phyloP scores from a whole-genome alignment of 192 early-diverging fungal species.

The Kickxella alabastrina region DNA sequence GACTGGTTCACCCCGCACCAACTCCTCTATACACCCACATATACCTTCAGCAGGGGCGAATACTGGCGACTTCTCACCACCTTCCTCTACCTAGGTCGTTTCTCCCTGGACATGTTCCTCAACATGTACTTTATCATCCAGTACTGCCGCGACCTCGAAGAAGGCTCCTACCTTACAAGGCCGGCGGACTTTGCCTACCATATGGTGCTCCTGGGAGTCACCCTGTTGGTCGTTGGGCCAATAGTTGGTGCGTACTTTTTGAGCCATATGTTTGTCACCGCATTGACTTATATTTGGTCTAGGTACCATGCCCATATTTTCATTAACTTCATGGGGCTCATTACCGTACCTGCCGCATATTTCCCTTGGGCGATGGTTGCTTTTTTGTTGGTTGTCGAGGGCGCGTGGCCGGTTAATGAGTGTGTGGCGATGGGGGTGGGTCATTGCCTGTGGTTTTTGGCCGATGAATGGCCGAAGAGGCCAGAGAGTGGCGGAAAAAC shows the following conservation, averaged over 20 bases:
- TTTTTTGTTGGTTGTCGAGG: slow-evolving; percentile 73
- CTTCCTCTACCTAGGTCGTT: slow-evolving; percentile 89
- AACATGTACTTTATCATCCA: slow-evolving; percentile 88
- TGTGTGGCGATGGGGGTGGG: slow-evolving; percentile 81
- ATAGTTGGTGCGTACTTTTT: slow-evolving; percentile 67
- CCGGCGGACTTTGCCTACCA: slow-evolving; percentile 94
- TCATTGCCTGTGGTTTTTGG: slow-evolving; percentile 93
- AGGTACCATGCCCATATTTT: slow-evolving; percentile 85
- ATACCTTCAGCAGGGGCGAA: slow-evolving; percentile 68
- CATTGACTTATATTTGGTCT: slow-evolving; percentile 96
- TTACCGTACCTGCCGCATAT: slow-evolving; percentile 87
- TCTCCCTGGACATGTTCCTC: slow-evolving; percentile 89
- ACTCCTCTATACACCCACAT: slow-evolving; percentile 74
- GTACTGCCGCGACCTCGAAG: slow-evolving; percentile 90
- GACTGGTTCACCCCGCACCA: slow-evolving; percentile 76
- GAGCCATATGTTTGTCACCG: slow-evolving; percentile 74
- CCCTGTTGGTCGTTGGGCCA: slow-evolving; percentile 51
- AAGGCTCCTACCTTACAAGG: slow-evolving; percentile 84
- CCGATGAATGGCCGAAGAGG: slow-evolving; percentile 86
- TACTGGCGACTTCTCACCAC: slow-evolving; percentile 91
- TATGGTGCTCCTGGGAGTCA: slow-evolving; percentile 61
- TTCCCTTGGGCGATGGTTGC: slow-evolving; percentile 88
- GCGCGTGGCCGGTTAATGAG: slow-evolving; percentile 72
- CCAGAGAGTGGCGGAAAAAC: slow-evolving; percentile 51
- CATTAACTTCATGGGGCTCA: slow-evolving; percentile 87